Conservation (phyloP, 148 eudicot genomes). For the Rhododendron vialii region DNA sequence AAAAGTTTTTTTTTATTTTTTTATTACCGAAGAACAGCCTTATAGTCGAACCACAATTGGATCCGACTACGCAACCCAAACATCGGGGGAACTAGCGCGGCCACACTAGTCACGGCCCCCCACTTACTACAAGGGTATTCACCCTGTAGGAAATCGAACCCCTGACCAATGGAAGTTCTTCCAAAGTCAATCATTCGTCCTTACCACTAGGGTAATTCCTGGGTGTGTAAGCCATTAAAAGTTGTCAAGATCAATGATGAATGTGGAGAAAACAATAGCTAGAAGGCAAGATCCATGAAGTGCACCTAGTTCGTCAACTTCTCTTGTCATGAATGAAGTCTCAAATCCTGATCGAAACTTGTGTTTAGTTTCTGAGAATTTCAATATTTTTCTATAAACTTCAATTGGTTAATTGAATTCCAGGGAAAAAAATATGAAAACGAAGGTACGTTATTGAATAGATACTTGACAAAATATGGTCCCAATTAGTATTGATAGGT, state of each 20-base stretch:
- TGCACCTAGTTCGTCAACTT: neutral
- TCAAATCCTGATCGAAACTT: neutral
- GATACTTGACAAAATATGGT: neutral
- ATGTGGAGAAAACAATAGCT: neutral
- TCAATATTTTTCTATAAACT: neutral
- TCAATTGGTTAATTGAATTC: neutral
- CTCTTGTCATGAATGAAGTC: neutral
- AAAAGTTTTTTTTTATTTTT: no score
- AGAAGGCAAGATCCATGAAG: neutral
- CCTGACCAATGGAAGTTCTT: no score
- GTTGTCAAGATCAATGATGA: neutral
- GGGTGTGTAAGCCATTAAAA: no score
- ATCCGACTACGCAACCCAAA: no score
- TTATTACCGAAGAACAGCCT: no score
- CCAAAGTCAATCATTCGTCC: no score
- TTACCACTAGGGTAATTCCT: no score
- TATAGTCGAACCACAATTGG: no score
- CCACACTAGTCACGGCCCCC: no score
- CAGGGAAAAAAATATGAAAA: neutral
- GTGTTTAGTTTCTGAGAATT: neutral
- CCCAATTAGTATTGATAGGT: neutral
- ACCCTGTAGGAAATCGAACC: no score
- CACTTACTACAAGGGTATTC: no score
- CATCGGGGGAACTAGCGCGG: no score
- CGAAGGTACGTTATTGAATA: neutral